These are phyloP conservation scores for Spathaspora sp. DNA, from an alignment of 1,139 yeast genomes.

Conservation along the genomic window DNA sequence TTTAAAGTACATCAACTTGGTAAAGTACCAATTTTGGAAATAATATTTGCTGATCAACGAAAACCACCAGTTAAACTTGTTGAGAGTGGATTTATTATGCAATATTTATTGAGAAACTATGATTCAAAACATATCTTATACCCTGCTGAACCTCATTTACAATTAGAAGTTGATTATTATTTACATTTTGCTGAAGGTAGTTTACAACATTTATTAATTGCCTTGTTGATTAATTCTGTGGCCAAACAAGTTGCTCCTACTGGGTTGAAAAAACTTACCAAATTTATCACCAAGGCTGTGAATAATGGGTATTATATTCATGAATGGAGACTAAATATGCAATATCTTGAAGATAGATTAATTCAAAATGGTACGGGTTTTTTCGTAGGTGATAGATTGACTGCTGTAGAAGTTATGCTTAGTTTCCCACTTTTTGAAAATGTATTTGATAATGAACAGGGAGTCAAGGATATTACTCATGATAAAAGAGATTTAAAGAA, in stretches of 20 bases:
- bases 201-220: constrained; percentile 45
- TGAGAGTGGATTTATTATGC: constrained; percentile 51
- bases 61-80: constrained; percentile 33
- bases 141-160: constrained; percentile 31
- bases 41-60: constrained; percentile 43
- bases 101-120: constrained; percentile 40
- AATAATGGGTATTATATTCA: constrained; percentile 43
- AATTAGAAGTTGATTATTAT: constrained; percentile 46
- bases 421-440: constrained; percentile 47
- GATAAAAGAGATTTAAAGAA: constrained; percentile 33
- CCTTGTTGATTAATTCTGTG: constrained; percentile 41
- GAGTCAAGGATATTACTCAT: constrained; percentile 34
- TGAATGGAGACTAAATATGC: constrained; percentile 42
- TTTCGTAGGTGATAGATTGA: constrained; percentile 54
- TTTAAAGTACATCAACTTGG: constrained; percentile 57
- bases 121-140: constrained; percentile 36
- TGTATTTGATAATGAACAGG: constrained; percentile 41
- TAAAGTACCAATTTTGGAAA: constrained; percentile 53
- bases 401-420: constrained; percentile 61
- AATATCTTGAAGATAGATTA: constrained; percentile 41
- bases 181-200: constrained; percentile 60
- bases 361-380: constrained; percentile 41
- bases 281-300: constrained; percentile 40
- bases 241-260: constrained; percentile 47
- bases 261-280: constrained; percentile 42